Evolutionary conservation across 2,329 filamentous ascomycete species (phyloP), one percentile per base, ranked within the genome.

Genomic region (Monosporascus sp.): DNA sequence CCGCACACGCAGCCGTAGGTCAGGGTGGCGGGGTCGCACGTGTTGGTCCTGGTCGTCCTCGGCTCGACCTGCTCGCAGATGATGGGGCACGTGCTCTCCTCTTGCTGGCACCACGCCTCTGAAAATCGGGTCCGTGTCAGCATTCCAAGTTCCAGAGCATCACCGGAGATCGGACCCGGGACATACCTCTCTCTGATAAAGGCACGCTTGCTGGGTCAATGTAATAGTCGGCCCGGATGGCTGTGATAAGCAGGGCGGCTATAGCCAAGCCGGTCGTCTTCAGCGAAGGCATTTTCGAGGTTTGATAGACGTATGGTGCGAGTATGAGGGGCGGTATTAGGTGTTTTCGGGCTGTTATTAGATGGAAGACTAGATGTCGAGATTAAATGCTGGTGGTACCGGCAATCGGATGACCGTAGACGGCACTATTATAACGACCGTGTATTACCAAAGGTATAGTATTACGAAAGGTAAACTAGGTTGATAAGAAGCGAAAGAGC

Each of bases 1-100:
- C 78, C 77, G 75, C 89, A 94, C 61, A 90, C 75, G 70, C 89
- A 94, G 58, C 78, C 76, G 72, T 87, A 93, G n/a, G 74, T 78
- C 49, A 93, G 78, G 20, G 76, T 73, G 50, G 77, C 83, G 49
- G 86, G 63, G 66, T 91, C 79, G 68, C 88, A 93, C 7, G 77
- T 76, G 73, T 93, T 92, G 58, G 75, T 70, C 45, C 75, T 57
- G 31, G 79, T 82, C 45, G 73, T 77, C 68, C 79, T 65, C 60
- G 75, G 69, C 64, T 78, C 69, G 16, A 66, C 67, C 60, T 91
- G 85, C 49, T 82, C 72, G 78, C 88, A 92, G 71, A 92, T 88
- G 59, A 85, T 71, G 14, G 87, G 88, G 72, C 88, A 92, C 51
- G 81, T 78, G 61, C 77, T 75, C 59, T 65, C 74, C 72, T 91